A percentile compares a stretch with the other conserved stretches of the same genome.
Evolutionary conservation across 2,329 filamentous ascomycete species (phyloP).

Genomic region (Erysiphe pisi): DNA sequence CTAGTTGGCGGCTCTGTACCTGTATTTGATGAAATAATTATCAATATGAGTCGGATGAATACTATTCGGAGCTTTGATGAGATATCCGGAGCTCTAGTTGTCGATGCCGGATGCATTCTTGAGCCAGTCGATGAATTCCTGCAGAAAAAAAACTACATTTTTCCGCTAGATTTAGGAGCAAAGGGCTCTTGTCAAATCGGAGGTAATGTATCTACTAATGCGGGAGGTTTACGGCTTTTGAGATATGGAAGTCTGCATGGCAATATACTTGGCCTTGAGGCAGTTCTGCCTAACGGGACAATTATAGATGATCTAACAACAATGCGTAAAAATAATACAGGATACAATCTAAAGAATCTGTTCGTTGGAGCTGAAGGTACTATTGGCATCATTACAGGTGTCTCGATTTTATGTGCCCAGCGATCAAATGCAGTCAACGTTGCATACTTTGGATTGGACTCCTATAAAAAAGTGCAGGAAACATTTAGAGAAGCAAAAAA

Average conservation of each 20-base stretch:
- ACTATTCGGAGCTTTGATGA: slow-evolving; percentile 84
- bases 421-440: slow-evolving; percentile 83
- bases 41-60: slow-evolving; percentile 87
- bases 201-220: slow-evolving; percentile 92
- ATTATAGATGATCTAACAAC: slow-evolving; percentile 79
- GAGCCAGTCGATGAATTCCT: slow-evolving; percentile 81
- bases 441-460: slow-evolving; percentile 83
- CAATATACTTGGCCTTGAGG: slow-evolving; percentile 83
- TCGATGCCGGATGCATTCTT: slow-evolving; percentile 81
- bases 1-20: slow-evolving; percentile 92
- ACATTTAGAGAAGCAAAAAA: slow-evolving; percentile 83
- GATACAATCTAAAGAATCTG: slow-evolving; percentile 92
- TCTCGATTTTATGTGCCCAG: slow-evolving; percentile 82
- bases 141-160: slow-evolving; percentile 73
- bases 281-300: slow-evolving; percentile 84
- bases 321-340: slow-evolving; percentile 96
- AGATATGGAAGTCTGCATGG: slow-evolving; percentile 93
- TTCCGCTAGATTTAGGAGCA: slow-evolving; percentile 91
- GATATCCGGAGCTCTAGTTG: slow-evolving; percentile 79
- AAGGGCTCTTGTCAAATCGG: slow-evolving; percentile 97
- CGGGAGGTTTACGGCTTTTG: slow-evolving; percentile 77
- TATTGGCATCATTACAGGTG: slow-evolving; percentile 81
- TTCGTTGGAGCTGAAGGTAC: slow-evolving; percentile 96
- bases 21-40: slow-evolving; percentile 95
- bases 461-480: slow-evolving; percentile 75